A percentile compares a stretch with the other conserved stretches of the same genome.
Conservation (phyloP, 2,329 filamentous ascomycete species). For the Orbilia oligospora region DNA sequence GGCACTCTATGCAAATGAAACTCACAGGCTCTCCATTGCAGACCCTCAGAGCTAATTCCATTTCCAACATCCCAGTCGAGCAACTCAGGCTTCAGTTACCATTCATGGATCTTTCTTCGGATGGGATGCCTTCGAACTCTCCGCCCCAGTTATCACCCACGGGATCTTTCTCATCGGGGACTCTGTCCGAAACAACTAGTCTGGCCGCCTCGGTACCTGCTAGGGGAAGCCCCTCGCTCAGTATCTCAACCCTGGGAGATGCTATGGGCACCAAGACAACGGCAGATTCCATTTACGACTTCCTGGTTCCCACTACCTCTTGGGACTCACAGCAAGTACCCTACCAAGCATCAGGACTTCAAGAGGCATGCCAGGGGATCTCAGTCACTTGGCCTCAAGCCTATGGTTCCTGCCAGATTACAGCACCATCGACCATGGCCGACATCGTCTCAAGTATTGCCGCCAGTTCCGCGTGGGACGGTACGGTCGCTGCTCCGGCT, state of each 20-base stretch:
- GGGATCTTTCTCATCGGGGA: conserved; percentile 20
- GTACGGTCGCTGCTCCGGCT: neutral
- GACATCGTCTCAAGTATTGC: conserved; percentile 11
- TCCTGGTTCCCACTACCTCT: conserved; percentile 13
- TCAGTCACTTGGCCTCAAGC: conserved; percentile 16
- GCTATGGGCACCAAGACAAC: conserved; percentile 13
- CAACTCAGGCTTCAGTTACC: conserved; percentile 13
- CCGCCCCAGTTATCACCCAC: conserved; percentile 17
- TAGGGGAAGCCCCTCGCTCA: conserved; percentile 14
- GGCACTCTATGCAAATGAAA: conserved; percentile 4
- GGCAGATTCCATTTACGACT: conserved; percentile 10
- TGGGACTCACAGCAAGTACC: conserved; percentile 13
- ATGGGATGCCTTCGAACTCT: conserved; percentile 7
- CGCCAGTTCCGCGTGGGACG: neutral
- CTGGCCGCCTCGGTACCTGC: conserved; percentile 8
- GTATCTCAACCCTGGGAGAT: conserved; percentile 13
- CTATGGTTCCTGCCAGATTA: conserved; percentile 4
- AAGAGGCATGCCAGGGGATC: conserved; percentile 21
- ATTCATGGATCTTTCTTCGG: conserved; percentile 19
- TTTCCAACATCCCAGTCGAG: conserved; percentile 12
- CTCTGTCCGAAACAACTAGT: conserved; percentile 6
- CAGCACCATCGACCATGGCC: neutral
- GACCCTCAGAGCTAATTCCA: conserved; percentile 4
- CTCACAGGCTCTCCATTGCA: conserved; percentile 8
- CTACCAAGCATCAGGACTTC: conserved; percentile 8